These are phyloP conservation scores for Drosera spatulata DNA, from an alignment of 179 eudicot species.

Conservation along the genomic window DNA sequence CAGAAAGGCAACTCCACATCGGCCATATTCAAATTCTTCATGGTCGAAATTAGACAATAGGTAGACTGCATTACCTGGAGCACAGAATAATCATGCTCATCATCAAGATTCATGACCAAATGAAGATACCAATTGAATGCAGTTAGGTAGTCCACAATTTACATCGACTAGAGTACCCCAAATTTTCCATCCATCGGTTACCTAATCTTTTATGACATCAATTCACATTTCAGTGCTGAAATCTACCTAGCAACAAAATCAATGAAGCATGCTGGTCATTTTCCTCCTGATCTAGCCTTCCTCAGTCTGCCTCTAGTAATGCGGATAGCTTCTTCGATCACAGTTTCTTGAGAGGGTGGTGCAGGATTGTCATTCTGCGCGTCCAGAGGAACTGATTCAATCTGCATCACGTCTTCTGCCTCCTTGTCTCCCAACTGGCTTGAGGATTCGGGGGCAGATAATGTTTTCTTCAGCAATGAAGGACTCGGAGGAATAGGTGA, in stretches of 20 bases:
- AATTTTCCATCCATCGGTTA: conserved; percentile 5
- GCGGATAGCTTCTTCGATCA: conserved; percentile 45
- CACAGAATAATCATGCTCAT: no score
- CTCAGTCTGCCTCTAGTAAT: conserved; percentile 59
- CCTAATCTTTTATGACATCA: not conserved
- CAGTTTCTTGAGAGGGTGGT: conserved; percentile 28
- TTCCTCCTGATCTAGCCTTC: conserved; percentile 26
- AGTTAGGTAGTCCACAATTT: conserved; percentile 16
- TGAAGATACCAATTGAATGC: conserved; percentile 17
- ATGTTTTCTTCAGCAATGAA: conserved; percentile 15
- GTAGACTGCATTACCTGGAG: no score
- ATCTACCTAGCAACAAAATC: conserved; percentile 11
- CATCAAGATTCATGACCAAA: conserved; percentile 4
- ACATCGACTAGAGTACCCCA: conserved; percentile 16
- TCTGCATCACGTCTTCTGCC: conserved; percentile 22
- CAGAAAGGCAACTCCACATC: no score
- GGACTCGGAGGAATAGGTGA: conserved; percentile 7
- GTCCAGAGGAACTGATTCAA: conserved; percentile 20
- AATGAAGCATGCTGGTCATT: conserved; percentile 15
- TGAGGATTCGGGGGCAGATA: conserved; percentile 18
- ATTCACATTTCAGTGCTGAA: not conserved
- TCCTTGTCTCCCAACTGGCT: conserved; percentile 15
- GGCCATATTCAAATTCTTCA: no score
- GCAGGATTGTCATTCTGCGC: conserved; percentile 24
- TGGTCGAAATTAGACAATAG: no score